A percentile compares a stretch with the other conserved stretches of the same genome.
phyloP scores from a whole-genome alignment of 768 basidiomycete species.

The Clathrus columnatus region DNA sequence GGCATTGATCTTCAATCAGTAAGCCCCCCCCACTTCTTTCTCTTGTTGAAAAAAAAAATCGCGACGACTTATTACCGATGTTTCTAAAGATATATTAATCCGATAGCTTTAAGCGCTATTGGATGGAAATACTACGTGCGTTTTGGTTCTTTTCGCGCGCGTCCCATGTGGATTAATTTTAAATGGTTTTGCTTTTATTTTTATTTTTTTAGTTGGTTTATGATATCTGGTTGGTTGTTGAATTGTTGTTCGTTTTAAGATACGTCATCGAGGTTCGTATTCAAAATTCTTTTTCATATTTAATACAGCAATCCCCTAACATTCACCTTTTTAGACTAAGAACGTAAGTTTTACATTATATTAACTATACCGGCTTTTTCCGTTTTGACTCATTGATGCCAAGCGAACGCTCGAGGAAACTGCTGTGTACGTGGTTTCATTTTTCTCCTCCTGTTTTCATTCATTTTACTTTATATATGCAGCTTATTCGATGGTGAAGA shows the following conservation, averaged over 20 bases:
- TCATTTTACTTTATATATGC: slow-evolving; percentile 1
- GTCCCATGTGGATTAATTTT: slow-evolving; percentile 18
- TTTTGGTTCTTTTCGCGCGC: background rate
- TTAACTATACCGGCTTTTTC: background rate
- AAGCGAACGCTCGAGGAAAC: slow-evolving; percentile 72
- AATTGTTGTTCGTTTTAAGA: slow-evolving; percentile 57
- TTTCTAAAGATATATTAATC: slow-evolving; percentile 26
- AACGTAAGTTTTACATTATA: slow-evolving; percentile 17
- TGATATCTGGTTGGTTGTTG: slow-evolving; percentile 59
- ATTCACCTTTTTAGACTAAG: slow-evolving; percentile 17
- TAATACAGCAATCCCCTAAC: background rate
- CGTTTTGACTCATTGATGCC: slow-evolving; percentile 22
- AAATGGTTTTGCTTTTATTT: background rate
- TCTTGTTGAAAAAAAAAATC: background rate
- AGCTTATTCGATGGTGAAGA: slow-evolving; percentile 63
- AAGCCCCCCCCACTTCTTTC: background rate
- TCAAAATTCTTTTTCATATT: background rate
- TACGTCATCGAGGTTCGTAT: slow-evolving; percentile 29
- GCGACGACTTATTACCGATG: background rate
- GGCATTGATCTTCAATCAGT: slow-evolving; percentile 32
- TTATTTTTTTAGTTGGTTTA: slow-evolving; percentile 29
- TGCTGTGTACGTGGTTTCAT: slow-evolving; percentile 30
- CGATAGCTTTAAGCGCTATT: slow-evolving; percentile 24
- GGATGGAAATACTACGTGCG: slow-evolving; percentile 30
- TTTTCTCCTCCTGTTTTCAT: background rate